phyloP scores from a whole-genome alignment of 2,329 filamentous ascomycete species.

The Aureobasidium sp. region DNA sequence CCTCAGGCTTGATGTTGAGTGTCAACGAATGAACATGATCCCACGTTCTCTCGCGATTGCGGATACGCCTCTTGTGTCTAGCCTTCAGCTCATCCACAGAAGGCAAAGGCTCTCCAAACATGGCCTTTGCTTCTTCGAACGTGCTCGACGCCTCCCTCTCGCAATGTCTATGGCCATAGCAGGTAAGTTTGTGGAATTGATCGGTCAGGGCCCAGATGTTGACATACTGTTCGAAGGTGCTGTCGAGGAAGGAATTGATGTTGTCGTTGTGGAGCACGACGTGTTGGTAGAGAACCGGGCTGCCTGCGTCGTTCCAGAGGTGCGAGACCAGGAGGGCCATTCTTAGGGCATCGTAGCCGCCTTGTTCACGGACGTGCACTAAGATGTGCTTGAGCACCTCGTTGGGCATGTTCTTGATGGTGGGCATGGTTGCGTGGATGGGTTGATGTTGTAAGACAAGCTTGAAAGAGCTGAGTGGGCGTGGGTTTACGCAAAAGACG shows the following conservation, averaged over 20 bases:
- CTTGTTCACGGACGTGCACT: conserved; percentile 2
- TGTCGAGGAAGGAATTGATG: background rate
- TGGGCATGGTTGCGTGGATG: background rate
- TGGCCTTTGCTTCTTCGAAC: background rate
- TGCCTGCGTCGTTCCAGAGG: conserved; percentile 2
- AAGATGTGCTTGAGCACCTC: background rate
- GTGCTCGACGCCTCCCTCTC: background rate
- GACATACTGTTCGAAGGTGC: background rate
- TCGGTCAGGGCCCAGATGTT: background rate
- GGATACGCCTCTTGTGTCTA: background rate
- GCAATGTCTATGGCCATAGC: background rate
- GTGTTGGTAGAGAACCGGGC: conserved; percentile 1
- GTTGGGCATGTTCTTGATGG: background rate
- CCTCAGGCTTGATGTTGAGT: background rate
- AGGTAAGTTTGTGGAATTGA: background rate
- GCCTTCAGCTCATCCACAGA: background rate
- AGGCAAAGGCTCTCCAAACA: background rate
- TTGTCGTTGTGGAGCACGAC: background rate
- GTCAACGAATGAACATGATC: background rate
- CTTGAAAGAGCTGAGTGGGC: background rate
- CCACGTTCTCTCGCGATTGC: background rate
- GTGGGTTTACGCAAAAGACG: background rate
- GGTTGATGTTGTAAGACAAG: background rate
- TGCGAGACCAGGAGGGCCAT: background rate
- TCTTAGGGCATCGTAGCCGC: background rate